These are phyloP conservation scores for Acidomyces sp. DNA, from an alignment of 495 filamentous ascomycete species.

Conservation along the genomic window DNA sequence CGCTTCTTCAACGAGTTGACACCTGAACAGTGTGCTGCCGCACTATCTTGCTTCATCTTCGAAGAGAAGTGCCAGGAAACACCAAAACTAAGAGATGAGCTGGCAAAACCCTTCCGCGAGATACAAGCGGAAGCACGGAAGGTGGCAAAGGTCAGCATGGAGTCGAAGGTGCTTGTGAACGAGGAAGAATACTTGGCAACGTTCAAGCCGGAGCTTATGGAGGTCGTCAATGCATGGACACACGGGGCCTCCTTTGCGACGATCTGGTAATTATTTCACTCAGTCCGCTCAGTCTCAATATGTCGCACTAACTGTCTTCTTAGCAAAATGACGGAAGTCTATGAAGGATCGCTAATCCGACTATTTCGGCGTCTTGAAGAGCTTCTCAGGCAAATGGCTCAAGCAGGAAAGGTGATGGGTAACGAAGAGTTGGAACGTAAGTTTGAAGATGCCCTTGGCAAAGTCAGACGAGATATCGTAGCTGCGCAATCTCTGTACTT, in stretches of 20 bases:
- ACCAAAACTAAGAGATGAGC: constrained; percentile 59
- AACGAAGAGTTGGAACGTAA: constrained; percentile 81
- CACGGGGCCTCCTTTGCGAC: constrained; percentile 83
- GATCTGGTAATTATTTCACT: constrained; percentile 60
- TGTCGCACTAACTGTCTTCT: not conserved
- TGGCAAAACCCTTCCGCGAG: constrained; percentile 70
- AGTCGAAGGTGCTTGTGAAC: constrained; percentile 79
- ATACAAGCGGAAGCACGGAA: constrained; percentile 72
- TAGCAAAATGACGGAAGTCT: constrained; percentile 96
- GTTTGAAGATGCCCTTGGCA: constrained; percentile 69
- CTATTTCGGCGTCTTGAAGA: constrained; percentile 93
- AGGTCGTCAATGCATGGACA: constrained; percentile 89
- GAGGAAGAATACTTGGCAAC: constrained; percentile 82
- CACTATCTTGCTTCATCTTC: constrained; percentile 87
- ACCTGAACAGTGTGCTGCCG: constrained; percentile 71
- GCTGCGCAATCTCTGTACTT: constrained; percentile 86
- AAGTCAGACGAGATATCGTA: constrained; percentile 84
- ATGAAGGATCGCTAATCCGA: constrained; percentile 90
- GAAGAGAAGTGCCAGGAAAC: constrained; percentile 79
- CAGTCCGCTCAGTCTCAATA: constrained; percentile 1
- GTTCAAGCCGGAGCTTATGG: constrained; percentile 91
- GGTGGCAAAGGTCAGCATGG: constrained; percentile 82
- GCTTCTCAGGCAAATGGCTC: constrained; percentile 91
- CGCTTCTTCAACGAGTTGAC: constrained; percentile 92
- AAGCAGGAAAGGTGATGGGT: constrained; percentile 94